phyloP scores from a whole-genome alignment of 2,329 filamentous ascomycete genomes.

The Trichophyton verrucosum region DNA sequence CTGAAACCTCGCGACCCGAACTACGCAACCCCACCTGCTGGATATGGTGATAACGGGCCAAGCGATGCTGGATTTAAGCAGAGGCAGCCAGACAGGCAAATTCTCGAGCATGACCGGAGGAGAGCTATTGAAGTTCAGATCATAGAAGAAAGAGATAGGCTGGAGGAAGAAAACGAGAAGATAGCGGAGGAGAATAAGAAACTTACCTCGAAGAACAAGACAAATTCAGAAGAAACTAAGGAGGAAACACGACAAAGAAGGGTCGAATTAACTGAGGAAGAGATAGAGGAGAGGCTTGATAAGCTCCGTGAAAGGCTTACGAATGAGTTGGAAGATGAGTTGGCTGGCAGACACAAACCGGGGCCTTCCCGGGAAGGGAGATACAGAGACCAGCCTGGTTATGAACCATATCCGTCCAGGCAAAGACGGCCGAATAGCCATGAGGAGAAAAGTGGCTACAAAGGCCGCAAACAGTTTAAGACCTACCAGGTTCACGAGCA shows the following conservation, averaged over 20 bases:
- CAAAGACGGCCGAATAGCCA: constrained; percentile 17
- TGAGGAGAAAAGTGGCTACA: constrained; percentile 14
- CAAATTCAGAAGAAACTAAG: constrained; percentile 8
- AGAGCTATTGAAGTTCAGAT: constrained; percentile 87
- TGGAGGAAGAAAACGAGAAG: constrained; percentile 64
- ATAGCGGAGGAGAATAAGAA: constrained; percentile 57
- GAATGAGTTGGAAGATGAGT: constrained; percentile 41
- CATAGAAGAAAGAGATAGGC: constrained; percentile 72
- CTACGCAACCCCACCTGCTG: constrained; percentile 33
- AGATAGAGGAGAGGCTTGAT: constrained; percentile 69
- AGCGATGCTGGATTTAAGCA: constrained; percentile 51
- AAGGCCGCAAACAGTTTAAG: constrained; percentile 51
- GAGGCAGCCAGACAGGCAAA: constrained; percentile 79
- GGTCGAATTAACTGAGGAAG: constrained; percentile 55
- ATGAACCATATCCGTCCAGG: constrained; percentile 5
- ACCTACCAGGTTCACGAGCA: constrained; percentile 91
- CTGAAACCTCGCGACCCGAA: constrained; percentile 64
- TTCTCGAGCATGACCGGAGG: constrained; percentile 87
- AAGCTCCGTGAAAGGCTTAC: constrained; percentile 52
- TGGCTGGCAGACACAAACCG: constrained; percentile 18
- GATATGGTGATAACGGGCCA: constrained; percentile 41
- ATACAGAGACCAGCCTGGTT: constrained; percentile 5
- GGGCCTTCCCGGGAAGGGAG: background rate
- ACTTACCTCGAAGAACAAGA: constrained; percentile 26
- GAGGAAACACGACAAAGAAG: constrained; percentile 22